Conservation (phyloP, 768 basidiomycete genomes). For the Pulveroboletus sp. region DNA sequence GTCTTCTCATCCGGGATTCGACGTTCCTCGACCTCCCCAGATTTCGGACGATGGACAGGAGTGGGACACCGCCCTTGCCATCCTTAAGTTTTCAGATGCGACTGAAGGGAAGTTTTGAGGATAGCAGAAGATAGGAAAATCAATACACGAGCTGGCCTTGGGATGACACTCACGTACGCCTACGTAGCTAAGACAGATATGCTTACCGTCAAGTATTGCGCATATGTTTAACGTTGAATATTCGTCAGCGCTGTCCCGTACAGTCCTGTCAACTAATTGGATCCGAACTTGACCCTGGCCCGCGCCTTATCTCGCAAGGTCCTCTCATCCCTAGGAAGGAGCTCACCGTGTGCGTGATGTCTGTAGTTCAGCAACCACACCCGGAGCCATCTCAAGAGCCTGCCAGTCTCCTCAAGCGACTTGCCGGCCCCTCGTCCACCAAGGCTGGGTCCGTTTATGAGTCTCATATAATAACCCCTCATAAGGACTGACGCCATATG, state of each 20-base stretch:
- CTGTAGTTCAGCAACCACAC: conserved; percentile 16
- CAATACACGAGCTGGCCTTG: conserved; percentile 12
- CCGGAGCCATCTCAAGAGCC: conserved; percentile 52
- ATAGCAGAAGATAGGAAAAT: neutral
- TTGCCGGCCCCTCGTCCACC: conserved; percentile 83
- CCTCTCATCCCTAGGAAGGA: neutral
- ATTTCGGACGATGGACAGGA: conserved; percentile 17
- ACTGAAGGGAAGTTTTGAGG: neutral
- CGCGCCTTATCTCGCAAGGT: too few species aligned
- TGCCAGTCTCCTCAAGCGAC: conserved; percentile 66
- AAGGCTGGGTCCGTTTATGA: conserved; percentile 71
- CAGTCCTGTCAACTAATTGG: conserved; percentile 1
- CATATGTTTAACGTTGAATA: neutral
- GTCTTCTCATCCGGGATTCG: conserved; percentile 9
- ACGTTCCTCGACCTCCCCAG: conserved; percentile 3
- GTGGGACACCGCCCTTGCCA: conserved; percentile 29
- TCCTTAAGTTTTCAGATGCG: conserved; percentile 18
- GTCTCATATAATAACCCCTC: neutral
- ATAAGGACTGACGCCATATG: conserved; percentile 8
- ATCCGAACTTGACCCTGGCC: too few species aligned
- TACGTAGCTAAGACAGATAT: neutral
- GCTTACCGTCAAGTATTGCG: neutral
- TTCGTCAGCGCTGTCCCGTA: neutral
- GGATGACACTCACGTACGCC: neutral
- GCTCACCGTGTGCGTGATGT: conserved; percentile 14